Conservation (phyloP, 2,329 filamentous ascomycete genomes). For the Monosporascus sp. region DNA sequence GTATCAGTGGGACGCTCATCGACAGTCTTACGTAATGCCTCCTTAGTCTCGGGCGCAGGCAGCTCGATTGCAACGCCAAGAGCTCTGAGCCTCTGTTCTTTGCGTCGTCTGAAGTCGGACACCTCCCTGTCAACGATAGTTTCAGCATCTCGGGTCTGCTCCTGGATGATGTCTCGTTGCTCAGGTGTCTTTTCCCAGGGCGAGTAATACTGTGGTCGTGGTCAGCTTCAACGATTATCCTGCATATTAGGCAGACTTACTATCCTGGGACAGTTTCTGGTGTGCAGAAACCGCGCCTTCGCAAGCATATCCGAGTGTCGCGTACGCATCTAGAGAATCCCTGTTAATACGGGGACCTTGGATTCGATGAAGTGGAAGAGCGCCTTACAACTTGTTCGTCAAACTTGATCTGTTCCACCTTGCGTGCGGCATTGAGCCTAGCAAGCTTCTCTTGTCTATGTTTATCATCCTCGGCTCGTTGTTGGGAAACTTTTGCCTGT, state of each 20-base stretch:
- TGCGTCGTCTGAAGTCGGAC: slow-evolving; percentile 52
- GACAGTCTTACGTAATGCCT: slow-evolving; percentile 39
- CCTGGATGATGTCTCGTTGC: slow-evolving; percentile 65
- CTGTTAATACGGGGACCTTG: slow-evolving; percentile 16
- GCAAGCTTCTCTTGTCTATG: slow-evolving; percentile 60
- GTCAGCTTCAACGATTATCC: slow-evolving; percentile 1
- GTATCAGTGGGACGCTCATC: slow-evolving; percentile 33
- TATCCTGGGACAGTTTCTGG: slow-evolving; percentile 64
- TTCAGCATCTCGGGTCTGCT: slow-evolving; percentile 64
- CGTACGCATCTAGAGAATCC: slow-evolving; percentile 57
- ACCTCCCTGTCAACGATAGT: slow-evolving; percentile 58
- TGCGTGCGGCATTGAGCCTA: slow-evolving; percentile 54
- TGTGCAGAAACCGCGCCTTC: slow-evolving; percentile 67
- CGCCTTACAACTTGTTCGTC: slow-evolving; percentile 69
- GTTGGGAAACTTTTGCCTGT: slow-evolving; percentile 67
- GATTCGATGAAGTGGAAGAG: not conserved
- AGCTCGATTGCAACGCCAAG: slow-evolving; percentile 26
- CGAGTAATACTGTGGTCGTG: slow-evolving; percentile 64
- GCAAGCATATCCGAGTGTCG: slow-evolving; percentile 68
- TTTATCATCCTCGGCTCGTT: slow-evolving; percentile 66
- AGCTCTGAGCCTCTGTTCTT: slow-evolving; percentile 35
- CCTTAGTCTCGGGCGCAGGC: slow-evolving; percentile 26
- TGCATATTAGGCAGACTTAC: slow-evolving; percentile 45
- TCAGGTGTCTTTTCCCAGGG: slow-evolving; percentile 69
- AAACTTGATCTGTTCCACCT: slow-evolving; percentile 65